Evolutionary conservation across 495 filamentous ascomycete genomes (phyloP).

Genomic region (Trypethelium eluteriae): DNA sequence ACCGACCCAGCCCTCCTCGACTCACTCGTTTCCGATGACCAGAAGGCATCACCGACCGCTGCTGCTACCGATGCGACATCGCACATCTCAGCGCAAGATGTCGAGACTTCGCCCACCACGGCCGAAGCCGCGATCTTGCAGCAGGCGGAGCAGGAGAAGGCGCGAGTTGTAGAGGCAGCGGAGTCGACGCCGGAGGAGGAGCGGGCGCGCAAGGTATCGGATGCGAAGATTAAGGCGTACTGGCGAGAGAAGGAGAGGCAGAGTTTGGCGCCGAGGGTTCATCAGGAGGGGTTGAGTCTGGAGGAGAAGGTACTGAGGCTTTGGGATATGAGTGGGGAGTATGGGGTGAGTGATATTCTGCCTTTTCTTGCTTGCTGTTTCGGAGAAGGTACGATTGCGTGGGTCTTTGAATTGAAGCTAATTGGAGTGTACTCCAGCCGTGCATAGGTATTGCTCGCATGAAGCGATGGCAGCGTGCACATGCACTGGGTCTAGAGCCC

Average conservation of each 20-base stretch:
- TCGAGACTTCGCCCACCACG: constrained; percentile 35
- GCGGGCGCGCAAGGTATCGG: constrained; percentile 51
- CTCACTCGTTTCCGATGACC: constrained; percentile 25
- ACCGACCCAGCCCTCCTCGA: constrained; percentile 40
- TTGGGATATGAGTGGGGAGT: constrained; percentile 82
- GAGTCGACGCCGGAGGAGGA: constrained; percentile 46
- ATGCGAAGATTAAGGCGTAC: constrained; percentile 59
- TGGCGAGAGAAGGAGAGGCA: constrained; percentile 61
- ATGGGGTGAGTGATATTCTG: constrained; percentile 59
- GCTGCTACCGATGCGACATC: constrained; percentile 31
- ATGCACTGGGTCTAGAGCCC: constrained; percentile 68
- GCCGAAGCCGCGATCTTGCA: constrained; percentile 43
- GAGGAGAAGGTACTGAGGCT: constrained; percentile 81
- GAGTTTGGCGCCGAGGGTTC: constrained; percentile 54
- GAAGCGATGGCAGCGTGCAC: constrained; percentile 82
- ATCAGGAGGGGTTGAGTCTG: constrained; percentile 61
- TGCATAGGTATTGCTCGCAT: constrained; percentile 76
- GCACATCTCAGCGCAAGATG: constrained; percentile 1
- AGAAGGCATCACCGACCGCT: constrained; percentile 35
- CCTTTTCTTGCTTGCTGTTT: constrained; percentile 18
- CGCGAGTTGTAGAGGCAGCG: constrained; percentile 24
- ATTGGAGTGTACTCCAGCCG: constrained; percentile 48
- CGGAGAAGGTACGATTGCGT: neutral
- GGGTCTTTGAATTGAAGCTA: neutral
- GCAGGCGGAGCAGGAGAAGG: constrained; percentile 30